These are phyloP conservation scores for Phytophthora fragariaefolia DNA, from an alignment of 352 stramenopile species.

Conservation along the genomic window DNA sequence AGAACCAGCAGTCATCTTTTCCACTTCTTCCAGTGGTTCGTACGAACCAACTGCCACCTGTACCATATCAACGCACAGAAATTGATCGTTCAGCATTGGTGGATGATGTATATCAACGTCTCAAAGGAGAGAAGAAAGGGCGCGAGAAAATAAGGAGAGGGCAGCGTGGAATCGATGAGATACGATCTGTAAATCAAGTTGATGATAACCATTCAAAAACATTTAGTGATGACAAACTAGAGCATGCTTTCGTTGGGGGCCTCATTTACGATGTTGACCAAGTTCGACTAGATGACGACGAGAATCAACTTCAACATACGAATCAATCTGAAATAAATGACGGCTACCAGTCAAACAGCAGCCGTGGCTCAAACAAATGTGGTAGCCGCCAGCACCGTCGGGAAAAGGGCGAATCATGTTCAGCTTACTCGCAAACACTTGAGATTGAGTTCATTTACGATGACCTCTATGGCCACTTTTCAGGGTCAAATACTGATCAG, in stretches of 20 bases:
- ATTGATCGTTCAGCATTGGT: not conserved
- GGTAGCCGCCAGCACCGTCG: not conserved
- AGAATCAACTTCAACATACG: not conserved
- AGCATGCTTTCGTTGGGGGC: not conserved
- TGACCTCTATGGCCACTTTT: conserved; percentile 2
- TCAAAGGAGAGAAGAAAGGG: not conserved
- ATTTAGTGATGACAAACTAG: not conserved
- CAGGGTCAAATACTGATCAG: not conserved
- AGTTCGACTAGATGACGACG: not conserved
- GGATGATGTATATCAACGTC: not conserved
- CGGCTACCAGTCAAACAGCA: not conserved
- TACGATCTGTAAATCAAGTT: not conserved
- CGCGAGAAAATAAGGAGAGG: not conserved
- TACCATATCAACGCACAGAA: not conserved
- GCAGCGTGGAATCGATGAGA: not conserved
- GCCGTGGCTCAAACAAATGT: not conserved
- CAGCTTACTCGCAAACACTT: not conserved
- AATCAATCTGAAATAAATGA: not conserved
- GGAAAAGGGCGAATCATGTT: not conserved
- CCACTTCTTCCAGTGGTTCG: not conserved
- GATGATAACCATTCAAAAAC: not conserved
- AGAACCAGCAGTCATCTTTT: conserved; percentile 15
- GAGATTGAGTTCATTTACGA: not conserved
- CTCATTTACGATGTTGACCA: conserved; percentile 1
- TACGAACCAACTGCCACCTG: not conserved